Evolutionary conservation across 2,329 filamentous ascomycete genomes (phyloP).

Genomic region (Aureobasidium sp.): DNA sequence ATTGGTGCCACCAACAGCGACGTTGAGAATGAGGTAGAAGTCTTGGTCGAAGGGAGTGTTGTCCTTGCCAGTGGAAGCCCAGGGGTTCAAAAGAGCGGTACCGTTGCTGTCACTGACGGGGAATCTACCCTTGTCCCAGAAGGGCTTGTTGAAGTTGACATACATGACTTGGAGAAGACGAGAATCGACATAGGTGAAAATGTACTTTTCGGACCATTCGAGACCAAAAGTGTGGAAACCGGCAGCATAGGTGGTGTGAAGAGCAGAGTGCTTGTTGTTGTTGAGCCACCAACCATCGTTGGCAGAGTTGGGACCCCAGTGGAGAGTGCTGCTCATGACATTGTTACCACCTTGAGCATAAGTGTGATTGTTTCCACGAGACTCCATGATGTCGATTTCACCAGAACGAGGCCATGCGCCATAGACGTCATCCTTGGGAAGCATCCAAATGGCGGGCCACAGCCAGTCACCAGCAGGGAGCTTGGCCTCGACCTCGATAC

Average conservation of each 20-base stretch:
- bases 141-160: conserved; percentile 44
- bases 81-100: conserved; percentile 32
- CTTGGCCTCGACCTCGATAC: conserved; percentile 71
- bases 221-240: conserved; percentile 71
- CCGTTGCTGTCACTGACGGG: conserved; percentile 29
- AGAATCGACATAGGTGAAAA: conserved; percentile 80
- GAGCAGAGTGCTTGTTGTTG: conserved; percentile 66
- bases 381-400: conserved; percentile 78
- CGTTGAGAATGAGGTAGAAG: conserved; percentile 37
- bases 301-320: conserved; percentile 68
- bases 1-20: conserved; percentile 34
- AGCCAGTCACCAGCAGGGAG: conserved; percentile 76
- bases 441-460: conserved; percentile 90
- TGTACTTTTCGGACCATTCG: conserved; percentile 82
- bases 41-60: conserved; percentile 36
- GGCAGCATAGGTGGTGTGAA: conserved; percentile 65
- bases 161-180: conserved; percentile 75
- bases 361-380: conserved; percentile 73
- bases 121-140: conserved; percentile 35
- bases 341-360: conserved; percentile 74
- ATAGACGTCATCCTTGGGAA: conserved; percentile 66
- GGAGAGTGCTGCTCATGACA: conserved; percentile 69
- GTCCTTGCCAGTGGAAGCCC: conserved; percentile 31
- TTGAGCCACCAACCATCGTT: conserved; percentile 80
- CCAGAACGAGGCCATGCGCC: conserved; percentile 72